Evolutionary conservation across 495 filamentous ascomycete species (phyloP), one percentile per base, ranked within the genome.

Genomic region (Neurospora terricola): DNA sequence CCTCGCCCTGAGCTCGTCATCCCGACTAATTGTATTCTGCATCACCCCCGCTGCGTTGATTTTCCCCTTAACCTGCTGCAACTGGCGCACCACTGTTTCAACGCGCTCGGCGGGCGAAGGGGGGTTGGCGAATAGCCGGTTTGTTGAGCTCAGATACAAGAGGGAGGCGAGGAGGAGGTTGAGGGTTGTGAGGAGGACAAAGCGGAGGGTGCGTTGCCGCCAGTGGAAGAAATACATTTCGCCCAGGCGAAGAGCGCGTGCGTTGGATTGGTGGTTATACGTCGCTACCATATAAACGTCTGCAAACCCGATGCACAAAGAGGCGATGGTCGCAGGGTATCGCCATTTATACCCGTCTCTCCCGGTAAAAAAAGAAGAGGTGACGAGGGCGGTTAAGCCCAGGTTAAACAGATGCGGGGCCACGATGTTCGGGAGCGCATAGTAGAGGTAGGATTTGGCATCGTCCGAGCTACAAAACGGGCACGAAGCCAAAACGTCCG

Each of bases 401-500:
- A 94, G 83, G 81, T 97, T 93, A 14, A 92, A 71, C 18, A 99
- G 82, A 80, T 98, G 94, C 23, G 94, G 93, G 1, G 88, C 77
- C 5, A 94, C 77, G 27, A 96, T 82, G 11, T 88, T 81, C 0
- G 96, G 95, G 0, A 97, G 81, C 43, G 92, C 91, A 83, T 96
- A 98, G 77, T 91, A 88, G 43, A 97, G 85, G 81, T 93, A 97
- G 21, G 86, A 90, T 43, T 84, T 83, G 14, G 89, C 84, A 36
- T 93, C 88, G 73, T 94, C 93, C n/a, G 81, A 84, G n/a, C n/a
- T n/a, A 87, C 96, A 98, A 84, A 94, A 97, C 71, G 88, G 88
- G 80, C 96, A 99, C 42, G 86, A 82, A 21, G 88, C 84, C 2
- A 99, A 75, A 5, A 88, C 86, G 27, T 89, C 85, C 0, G 93